Base-by-base conservation (phyloP, 805 yeast genomes). In the Tetrapisispora namnaoensis region DNA sequence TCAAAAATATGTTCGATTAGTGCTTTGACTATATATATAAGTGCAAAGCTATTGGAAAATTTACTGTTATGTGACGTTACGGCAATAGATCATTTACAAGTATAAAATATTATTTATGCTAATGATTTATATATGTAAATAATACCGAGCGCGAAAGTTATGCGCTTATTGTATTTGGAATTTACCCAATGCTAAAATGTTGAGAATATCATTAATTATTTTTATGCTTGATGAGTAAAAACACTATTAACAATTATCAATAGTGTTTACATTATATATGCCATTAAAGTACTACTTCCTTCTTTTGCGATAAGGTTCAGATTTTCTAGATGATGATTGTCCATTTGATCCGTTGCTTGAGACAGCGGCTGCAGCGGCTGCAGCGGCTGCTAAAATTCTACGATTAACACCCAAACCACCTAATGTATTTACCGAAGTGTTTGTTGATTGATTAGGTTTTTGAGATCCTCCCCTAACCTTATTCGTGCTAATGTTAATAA, bases 301-400 rank as follows among this genome's bases (percentile, higher is more conserved):
- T 40, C 55, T 60, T 44, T 65, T 65, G 20, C 62, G 53, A 3
- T 56, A 44, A 2, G 67, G 65, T 27, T 63, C 69, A 2, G 48
- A 44, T 21, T 48, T 46, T 10, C 58, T 54, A 21, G 57, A 42
- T 36, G 44, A 47, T 5, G 58, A 43, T 36, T 57, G 58, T 17
- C 50, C 46, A 18, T 43, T 38, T 1, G 55, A 40, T 30, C 52
- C 55, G 37, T 45, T 62, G 10, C 63, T 64, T 4, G 68, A 62
- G 0, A 64, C 69, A 1, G 68, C 68, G 7, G 69, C 69, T 1
- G 69, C 69, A 1, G 69, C 69, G 0, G 69, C 68, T 0, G 69
- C 69, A n/a, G 69, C 69, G 0, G 69, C 69, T 0, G 69, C 69
- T n/a, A 65, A 39, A 9, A 65, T 63, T 39, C 68, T 54, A 50